These are phyloP conservation scores for Eucommia ulmoides DNA, from an alignment of 257 asterid species.

Conservation along the genomic window DNA sequence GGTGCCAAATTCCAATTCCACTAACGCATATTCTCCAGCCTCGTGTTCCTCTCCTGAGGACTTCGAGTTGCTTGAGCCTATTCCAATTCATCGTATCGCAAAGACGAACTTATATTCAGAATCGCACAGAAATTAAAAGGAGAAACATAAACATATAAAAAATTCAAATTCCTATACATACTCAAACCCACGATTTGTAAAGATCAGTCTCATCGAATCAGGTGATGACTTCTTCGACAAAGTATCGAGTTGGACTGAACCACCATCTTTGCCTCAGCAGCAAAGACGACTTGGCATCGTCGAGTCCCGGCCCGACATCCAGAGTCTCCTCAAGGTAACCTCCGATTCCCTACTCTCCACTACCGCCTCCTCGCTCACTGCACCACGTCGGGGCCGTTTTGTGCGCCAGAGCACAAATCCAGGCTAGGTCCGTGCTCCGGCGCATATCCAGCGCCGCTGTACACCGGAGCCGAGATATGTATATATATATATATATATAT, in stretches of 20 bases:
- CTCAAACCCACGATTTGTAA: conserved; percentile 75
- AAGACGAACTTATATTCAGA: conserved; percentile 3
- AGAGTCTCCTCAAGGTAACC: conserved; percentile 75
- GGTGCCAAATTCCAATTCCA: conserved; percentile 79
- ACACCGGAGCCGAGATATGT: too few relatives aligned
- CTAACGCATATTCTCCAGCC: conserved; percentile 83
- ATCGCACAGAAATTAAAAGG: too few relatives aligned
- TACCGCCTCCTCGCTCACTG: conserved; percentile 16
- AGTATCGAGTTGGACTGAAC: conserved; percentile 75
- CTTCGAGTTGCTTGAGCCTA: conserved; percentile 62
- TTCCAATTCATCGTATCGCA: conserved; percentile 1
- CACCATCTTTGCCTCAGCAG: conserved; percentile 67
- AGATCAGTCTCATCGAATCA: conserved; percentile 84
- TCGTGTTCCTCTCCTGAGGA: conserved; percentile 72
- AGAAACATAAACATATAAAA: background rate
- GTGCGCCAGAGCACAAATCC: too few relatives aligned
- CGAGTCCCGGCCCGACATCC: conserved; percentile 48
- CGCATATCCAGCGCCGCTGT: too few relatives aligned
- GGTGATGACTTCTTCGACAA: conserved; percentile 71
- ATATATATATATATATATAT: too few relatives aligned
- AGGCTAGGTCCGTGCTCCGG: too few relatives aligned
- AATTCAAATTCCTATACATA: conserved; percentile 14
- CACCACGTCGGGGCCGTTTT: too few relatives aligned
- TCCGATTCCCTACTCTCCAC: conserved; percentile 75
- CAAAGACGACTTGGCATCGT: conserved; percentile 34